A percentile compares a stretch with the other conserved stretches of the same genome.
These are phyloP conservation scores for Boeremia lycopersici DNA, from an alignment of 2,329 filamentous ascomycete genomes.

Conservation along the genomic window DNA sequence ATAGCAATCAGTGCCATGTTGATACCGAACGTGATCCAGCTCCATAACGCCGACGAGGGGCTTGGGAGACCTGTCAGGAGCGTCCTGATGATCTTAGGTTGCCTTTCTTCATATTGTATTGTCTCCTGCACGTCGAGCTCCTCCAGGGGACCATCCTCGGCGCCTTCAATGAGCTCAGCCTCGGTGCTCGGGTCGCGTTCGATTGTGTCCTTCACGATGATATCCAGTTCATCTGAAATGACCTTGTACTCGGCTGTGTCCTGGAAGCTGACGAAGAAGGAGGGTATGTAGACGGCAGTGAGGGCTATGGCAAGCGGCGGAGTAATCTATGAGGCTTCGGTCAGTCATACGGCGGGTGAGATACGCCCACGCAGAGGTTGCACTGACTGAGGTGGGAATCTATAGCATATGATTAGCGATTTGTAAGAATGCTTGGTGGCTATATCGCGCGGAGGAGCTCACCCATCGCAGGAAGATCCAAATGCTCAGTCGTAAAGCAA, in stretches of 20 bases:
- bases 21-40: conserved; percentile 70
- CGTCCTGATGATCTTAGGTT: conserved; percentile 64
- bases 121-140: conserved; percentile 68
- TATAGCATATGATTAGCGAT: conserved; percentile 16
- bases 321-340: conserved; percentile 33
- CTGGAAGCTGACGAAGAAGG: conserved; percentile 66
- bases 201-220: conserved; percentile 50
- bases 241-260: conserved; percentile 63
- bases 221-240: conserved; percentile 64
- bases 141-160: conserved; percentile 42
- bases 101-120: conserved; percentile 63
- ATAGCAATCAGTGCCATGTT: conserved; percentile 74
- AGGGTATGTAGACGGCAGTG: conserved; percentile 69
- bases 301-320: conserved; percentile 62
- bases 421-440: neutral
- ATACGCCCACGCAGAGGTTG: neutral
- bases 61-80: conserved; percentile 79
- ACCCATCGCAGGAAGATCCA: conserved; percentile 70
- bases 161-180: conserved; percentile 49
- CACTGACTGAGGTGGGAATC: conserved; percentile 43
- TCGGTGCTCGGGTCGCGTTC: conserved; percentile 41
- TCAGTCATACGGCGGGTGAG: neutral
- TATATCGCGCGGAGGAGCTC: conserved; percentile 28
- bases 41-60: conserved; percentile 69
- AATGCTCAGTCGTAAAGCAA: conserved; percentile 56